Evolutionary conservation across 768 basidiomycete genomes (phyloP).

Genomic region (Amanita rimosa): DNA sequence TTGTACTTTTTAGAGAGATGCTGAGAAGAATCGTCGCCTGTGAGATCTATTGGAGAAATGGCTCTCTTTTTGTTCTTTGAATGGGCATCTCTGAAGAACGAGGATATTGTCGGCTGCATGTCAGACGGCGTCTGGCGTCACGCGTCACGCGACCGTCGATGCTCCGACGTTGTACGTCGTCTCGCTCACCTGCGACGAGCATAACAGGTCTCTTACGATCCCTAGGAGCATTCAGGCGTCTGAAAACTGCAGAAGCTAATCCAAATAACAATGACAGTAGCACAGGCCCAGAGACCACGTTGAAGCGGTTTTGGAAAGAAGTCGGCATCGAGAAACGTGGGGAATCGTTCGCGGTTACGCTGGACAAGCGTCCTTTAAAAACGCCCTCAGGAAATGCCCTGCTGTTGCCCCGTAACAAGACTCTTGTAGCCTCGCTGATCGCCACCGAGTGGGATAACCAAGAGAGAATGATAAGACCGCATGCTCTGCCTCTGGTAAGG

Average conservation of each 20-base stretch:
- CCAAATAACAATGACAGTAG: conserved; percentile 24
- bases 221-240: neutral
- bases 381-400: conserved; percentile 79
- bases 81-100: conserved; percentile 21
- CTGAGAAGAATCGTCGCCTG: conserved; percentile 23
- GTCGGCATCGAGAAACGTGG: conserved; percentile 63
- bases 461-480: conserved; percentile 72
- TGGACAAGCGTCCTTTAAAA: conserved; percentile 79
- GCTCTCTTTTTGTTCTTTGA: conserved; percentile 19
- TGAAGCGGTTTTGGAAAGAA: conserved; percentile 90
- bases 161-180: conserved; percentile 4
- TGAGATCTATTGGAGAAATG: conserved; percentile 40
- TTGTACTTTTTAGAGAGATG: conserved; percentile 21
- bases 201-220: conserved; percentile 2
- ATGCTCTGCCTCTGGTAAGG: conserved; percentile 82
- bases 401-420: conserved; percentile 56
- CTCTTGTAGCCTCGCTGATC: conserved; percentile 70
- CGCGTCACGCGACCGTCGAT: neutral
- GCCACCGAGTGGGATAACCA: conserved; percentile 98
- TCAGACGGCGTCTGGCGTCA: neutral
- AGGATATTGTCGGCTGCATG: conserved; percentile 25
- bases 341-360: conserved; percentile 46
- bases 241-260: conserved; percentile 37
- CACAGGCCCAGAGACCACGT: conserved; percentile 74
- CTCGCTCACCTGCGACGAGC: conserved; percentile 6